Base-by-base conservation (phyloP, 441 rosid genomes). In the Jatropha podagrica region DNA sequence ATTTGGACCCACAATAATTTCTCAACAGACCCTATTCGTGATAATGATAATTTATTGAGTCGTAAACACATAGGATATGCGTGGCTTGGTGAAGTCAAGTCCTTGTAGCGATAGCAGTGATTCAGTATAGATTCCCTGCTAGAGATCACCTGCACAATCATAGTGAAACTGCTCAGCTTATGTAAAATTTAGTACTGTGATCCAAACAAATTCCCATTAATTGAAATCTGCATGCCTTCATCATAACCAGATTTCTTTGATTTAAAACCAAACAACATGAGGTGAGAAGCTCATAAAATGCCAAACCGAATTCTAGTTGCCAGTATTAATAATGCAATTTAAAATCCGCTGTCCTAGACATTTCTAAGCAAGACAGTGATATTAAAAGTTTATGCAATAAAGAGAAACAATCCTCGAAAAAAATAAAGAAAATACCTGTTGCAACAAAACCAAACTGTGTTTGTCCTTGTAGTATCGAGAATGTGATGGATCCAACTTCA, bases 1-100 rank as follows among this genome's bases (percentile, higher is more conserved):
- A 91, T 88, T 83, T 90, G 97, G 74, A 95, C 96, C 96, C 96
- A 92, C 78, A 95, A 76, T 48, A 95, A 84, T 66, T 84, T 90
- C 75, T 87, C 91, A 73, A 89, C 78, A 68, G 87, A 84, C 62
- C 93, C 91, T 74, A 89, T 55, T 62, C 81, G 86, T 64, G 99
- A 89, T 65, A 93, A 71, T 42, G 92, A 89, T 77, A 93, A 78
- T 40, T 90, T 88, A 85, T 86, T 88, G 74, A 93, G 83, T 74
- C 92, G 84, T 18, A 95, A 78, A 76, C 89, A 90, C 38, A 89
- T 71, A 68, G 83, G 79, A 54, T 72, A 81, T 68, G 73, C 52
- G 49, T 44, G 52, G 73, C 12, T 42, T 37, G 74, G 61, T 20
- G 85, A 78, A 78, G 76, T 78, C 59, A 76, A 72, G 69, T 81